A percentile compares a stretch with the other conserved stretches of the same genome.
phyloP scores from a whole-genome alignment of 2,329 filamentous ascomycete species.

The Ceratocystis smalleyi region DNA sequence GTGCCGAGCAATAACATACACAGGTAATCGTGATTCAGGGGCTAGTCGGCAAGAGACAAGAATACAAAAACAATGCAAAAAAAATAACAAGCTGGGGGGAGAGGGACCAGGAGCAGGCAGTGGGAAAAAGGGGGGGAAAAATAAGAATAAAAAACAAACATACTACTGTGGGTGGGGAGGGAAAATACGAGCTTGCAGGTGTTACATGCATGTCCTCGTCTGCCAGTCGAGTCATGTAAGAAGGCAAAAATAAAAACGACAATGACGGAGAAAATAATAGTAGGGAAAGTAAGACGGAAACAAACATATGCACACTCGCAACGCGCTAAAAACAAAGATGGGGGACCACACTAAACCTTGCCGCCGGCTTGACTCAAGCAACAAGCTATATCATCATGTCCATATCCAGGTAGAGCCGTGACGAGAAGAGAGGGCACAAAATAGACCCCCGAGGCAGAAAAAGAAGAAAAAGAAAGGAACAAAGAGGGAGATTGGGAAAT shows the following conservation, averaged over 20 bases:
- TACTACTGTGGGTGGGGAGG: not conserved
- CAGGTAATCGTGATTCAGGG: not conserved
- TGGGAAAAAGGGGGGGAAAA: not conserved
- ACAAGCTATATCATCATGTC: not conserved
- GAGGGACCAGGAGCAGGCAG: not conserved
- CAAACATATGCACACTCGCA: not conserved
- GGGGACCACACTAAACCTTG: not conserved
- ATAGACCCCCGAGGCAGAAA: not conserved
- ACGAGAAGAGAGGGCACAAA: not conserved
- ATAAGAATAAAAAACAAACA: conserved; percentile 5
- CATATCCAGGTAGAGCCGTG: not conserved
- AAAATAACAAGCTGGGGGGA: not conserved
- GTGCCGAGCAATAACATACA: not conserved
- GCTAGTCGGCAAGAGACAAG: not conserved
- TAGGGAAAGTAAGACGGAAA: not conserved
- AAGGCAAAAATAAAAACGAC: conserved; percentile 1
- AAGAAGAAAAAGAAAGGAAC: not conserved
- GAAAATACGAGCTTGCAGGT: not conserved
- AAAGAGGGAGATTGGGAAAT: not conserved
- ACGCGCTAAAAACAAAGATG: not conserved
- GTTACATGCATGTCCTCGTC: not conserved
- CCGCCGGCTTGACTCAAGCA: not conserved
- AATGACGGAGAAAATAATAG: not conserved
- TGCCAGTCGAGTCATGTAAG: not conserved
- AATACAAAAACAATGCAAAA: conserved; percentile 1